A percentile compares a stretch with the other conserved stretches of the same genome.
These are phyloP conservation scores for Ophiostoma novo-ulmi DNA, from an alignment of 2,329 filamentous ascomycete genomes.

Conservation along the genomic window DNA sequence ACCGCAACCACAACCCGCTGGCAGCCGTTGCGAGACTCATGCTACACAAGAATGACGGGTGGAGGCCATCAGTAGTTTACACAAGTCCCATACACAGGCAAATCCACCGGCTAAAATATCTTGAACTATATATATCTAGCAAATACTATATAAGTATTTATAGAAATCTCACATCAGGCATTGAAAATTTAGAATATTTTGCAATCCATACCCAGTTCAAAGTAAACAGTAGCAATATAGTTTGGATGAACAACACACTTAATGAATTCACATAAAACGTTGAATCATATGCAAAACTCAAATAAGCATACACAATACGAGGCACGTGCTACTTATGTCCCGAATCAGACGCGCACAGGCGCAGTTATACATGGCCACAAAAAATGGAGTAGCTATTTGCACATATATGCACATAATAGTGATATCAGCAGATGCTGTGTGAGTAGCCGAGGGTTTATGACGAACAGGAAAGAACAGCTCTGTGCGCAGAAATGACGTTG, in stretches of 20 bases:
- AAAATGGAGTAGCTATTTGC: not conserved
- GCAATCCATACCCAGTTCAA: not conserved
- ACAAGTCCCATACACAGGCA: not conserved
- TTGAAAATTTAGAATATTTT: not conserved
- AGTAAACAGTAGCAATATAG: not conserved
- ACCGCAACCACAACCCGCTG: not conserved
- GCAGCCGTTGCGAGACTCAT: not conserved
- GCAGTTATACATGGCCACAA: not conserved
- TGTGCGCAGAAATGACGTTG: slow-evolving; percentile 4
- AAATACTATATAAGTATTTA: not conserved
- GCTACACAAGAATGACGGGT: slow-evolving; percentile 1
- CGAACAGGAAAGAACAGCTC: not conserved
- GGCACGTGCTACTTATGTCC: not conserved
- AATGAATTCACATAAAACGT: too few relatives aligned
- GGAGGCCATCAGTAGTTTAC: not conserved
- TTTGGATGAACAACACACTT: not conserved
- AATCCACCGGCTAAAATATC: not conserved
- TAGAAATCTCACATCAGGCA: not conserved
- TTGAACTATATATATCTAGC: too few relatives aligned
- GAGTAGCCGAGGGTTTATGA: not conserved
- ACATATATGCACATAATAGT: not conserved
- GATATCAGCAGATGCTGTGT: slow-evolving; percentile 1
- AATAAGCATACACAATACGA: not conserved
- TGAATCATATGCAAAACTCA: not conserved
- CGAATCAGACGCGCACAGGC: not conserved